A percentile compares a stretch with the other conserved stretches of the same genome.
phyloP scores from a whole-genome alignment of 306 rosid genomes.

The Pyrus betulifolia region DNA sequence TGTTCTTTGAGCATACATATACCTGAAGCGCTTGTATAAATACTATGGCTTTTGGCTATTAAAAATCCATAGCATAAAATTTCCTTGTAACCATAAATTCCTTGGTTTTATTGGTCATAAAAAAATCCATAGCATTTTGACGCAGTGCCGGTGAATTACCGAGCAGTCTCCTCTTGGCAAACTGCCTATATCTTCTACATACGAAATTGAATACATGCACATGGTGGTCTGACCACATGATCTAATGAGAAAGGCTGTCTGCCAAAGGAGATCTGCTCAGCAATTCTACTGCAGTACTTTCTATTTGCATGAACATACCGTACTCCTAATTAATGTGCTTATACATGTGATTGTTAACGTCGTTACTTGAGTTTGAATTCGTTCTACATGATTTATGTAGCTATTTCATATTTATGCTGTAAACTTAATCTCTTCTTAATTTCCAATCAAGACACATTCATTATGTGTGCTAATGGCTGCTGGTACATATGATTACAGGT shows the following conservation, averaged over 20 bases:
- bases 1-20: not conserved
- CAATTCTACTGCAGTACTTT: conserved; percentile 7
- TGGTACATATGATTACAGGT: not conserved
- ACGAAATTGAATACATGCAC: not conserved
- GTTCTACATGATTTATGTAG: not conserved
- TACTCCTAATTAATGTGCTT: not conserved
- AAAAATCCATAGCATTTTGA: no score
- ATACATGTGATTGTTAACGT: not conserved
- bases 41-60: no score
- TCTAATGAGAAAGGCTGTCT: not conserved
- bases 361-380: not conserved
- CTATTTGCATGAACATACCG: not conserved
- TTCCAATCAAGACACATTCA: not conserved
- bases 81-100: not conserved
- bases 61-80: not conserved
- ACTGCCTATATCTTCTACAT: not conserved
- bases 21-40: not conserved
- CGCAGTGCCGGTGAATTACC: conserved; percentile 12
- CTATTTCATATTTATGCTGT: not conserved
- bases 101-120: not conserved
- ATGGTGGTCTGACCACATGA: no score
- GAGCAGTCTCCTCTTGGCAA: conserved; percentile 8
- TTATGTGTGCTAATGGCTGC: not conserved
- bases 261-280: conserved; percentile 21
- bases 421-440: not conserved